These are phyloP conservation scores for Heliosperma pusillum DNA, from an alignment of 148 eudicot genomes.

Conservation along the genomic window DNA sequence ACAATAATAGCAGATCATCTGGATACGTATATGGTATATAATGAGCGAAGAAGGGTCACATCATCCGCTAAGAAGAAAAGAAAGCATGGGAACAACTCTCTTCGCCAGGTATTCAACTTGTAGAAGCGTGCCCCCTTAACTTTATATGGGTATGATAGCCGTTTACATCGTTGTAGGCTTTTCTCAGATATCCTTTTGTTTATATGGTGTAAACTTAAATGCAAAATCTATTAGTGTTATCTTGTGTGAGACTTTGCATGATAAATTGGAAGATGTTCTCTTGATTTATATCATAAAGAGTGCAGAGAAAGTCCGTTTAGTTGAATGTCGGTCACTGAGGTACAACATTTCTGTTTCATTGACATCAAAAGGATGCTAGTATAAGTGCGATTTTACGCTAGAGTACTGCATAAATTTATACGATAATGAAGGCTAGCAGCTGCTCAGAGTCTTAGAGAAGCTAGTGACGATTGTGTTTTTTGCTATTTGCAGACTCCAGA, in stretches of 20 bases:
- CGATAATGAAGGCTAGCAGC: not conserved
- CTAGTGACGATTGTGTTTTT: not conserved
- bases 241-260: not conserved
- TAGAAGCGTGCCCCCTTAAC: not conserved
- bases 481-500: constrained; percentile 85
- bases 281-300: not conserved
- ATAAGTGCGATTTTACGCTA: not conserved
- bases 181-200: not conserved
- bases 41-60: constrained; percentile 90
- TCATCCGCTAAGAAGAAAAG: constrained; percentile 97
- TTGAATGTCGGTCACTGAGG: not conserved
- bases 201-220: not conserved
- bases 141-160: not conserved
- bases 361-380: not conserved
- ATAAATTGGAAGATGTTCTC: not conserved
- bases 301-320: not conserved
- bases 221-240: not conserved
- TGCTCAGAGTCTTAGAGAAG: constrained; percentile 7
- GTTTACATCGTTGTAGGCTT: not conserved
- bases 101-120: constrained; percentile 63
- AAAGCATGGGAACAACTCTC: constrained; percentile 54
- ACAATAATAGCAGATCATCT: constrained; percentile 46
- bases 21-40: constrained; percentile 86
- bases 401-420: not conserved
- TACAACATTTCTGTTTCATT: not conserved